A percentile compares a stretch with the other conserved stretches of the same genome.
These are phyloP conservation scores for Rhodosporidiobolus odoratus DNA, from an alignment of 768 basidiomycete species.

Conservation along the genomic window DNA sequence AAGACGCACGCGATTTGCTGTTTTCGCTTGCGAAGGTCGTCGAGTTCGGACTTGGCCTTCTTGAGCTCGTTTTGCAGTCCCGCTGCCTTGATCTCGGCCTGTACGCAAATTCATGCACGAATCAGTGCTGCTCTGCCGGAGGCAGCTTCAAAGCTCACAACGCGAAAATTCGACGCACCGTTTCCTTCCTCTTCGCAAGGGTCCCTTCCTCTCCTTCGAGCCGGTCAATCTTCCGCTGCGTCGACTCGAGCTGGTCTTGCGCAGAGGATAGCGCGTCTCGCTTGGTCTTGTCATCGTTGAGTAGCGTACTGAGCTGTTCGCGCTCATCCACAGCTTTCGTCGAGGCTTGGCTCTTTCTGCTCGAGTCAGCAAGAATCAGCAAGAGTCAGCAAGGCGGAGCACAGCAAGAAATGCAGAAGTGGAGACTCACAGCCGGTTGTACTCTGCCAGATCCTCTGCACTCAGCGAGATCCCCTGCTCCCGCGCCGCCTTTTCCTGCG, in stretches of 20 bases:
- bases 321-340: constrained; percentile 78
- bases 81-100: constrained; percentile 57
- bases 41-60: constrained; percentile 66
- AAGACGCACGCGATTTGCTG: constrained; percentile 23
- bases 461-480: constrained; percentile 66
- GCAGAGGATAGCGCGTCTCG: constrained; percentile 61
- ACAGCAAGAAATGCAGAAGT: background rate
- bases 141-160: too few relatives aligned
- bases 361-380: background rate
- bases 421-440: constrained; percentile 64
- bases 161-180: constrained; percentile 51
- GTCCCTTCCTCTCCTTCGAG: constrained; percentile 43
- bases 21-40: constrained; percentile 52
- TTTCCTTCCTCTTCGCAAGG: constrained; percentile 52
- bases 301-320: constrained; percentile 71
- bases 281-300: constrained; percentile 73
- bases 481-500: constrained; percentile 65
- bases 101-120: background rate
- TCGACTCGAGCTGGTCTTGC: constrained; percentile 63
- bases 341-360: constrained; percentile 72
- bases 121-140: constrained; percentile 49
- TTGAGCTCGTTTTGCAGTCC: constrained; percentile 60
- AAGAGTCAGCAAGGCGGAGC: background rate
- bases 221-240: constrained; percentile 58
- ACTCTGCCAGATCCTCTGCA: constrained; percentile 80